Evolutionary conservation across 306 rosid genomes (phyloP), one percentile per base, ranked within the genome.

Genomic region (Medicago arabica): DNA sequence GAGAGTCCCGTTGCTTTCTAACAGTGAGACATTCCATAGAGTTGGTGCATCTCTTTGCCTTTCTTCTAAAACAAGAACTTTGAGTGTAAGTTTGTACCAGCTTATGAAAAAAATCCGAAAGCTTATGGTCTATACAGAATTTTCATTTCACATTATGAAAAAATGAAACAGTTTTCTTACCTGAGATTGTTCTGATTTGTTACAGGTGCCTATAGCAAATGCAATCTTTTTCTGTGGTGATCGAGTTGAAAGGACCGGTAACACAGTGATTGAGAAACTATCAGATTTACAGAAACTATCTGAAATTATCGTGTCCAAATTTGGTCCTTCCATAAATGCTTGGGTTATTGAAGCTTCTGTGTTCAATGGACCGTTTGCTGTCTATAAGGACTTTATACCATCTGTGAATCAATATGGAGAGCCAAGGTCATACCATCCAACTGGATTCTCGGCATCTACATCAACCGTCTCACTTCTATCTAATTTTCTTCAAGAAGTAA

Each of bases 31-130:
- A 39, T 84, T 60, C 77, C 81, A 87, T 71, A 84, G 88, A 75
- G 89, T 92, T 78, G 97, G 92, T 51, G 97, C 92, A 28, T 95
- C 97, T 65, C 87, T 93, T 57, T 87, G 95, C 82, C 75, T 91
- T 80, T 89, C 93, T 62, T 71, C 87, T 15, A 69, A 83, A 78
- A 82, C 91, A 44, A 63, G 72, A 79, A 81, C 87, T 17, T 80
- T 83, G 3, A 36, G 58, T 2, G 96, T 91, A 83, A 88, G 93
- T 80, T 84, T 13, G 88, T 90, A 61, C 85, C 91, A 34, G 92
- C n/a, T n/a, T n/a, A n/a, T n/a, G n/a, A n/a, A n/a, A n/a, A n/a
- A 83, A 84, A 69, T 75, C 73, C 75, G 3, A n/a, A n/a, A n/a
- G 31, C 3, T 28, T 28, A 28, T 57, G n/a, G n/a, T n/a, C n/a